A percentile compares a stretch with the other conserved stretches of the same genome.
phyloP scores from a whole-genome alignment of 2,329 filamentous ascomycete species.

The Aspergillus aculeatus region DNA sequence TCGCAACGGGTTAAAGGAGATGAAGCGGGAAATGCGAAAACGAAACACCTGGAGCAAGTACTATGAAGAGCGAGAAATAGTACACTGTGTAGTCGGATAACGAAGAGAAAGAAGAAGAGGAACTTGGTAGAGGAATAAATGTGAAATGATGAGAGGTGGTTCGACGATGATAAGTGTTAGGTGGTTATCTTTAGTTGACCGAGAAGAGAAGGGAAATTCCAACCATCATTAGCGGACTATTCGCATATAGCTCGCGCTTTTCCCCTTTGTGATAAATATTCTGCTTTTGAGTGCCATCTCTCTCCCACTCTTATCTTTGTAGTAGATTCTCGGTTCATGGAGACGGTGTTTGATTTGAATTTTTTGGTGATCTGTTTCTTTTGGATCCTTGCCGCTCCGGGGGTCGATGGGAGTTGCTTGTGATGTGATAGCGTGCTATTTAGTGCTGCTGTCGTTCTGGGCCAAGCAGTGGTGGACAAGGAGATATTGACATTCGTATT shows the following conservation, averaged over 20 bases:
- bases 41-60: constrained; percentile 4
- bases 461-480: neutral
- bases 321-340: neutral
- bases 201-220: constrained; percentile 17
- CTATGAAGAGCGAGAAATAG: no score
- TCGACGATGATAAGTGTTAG: constrained; percentile 10
- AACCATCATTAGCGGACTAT: constrained; percentile 4
- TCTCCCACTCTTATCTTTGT: constrained; percentile 1
- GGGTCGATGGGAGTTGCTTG: neutral
- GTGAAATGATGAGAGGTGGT: neutral
- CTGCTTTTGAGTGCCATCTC: neutral
- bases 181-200: constrained; percentile 11
- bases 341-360: neutral
- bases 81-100: neutral
- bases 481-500: constrained; percentile 1
- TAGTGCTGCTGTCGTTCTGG: neutral
- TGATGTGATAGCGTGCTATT: neutral
- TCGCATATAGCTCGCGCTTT: neutral
- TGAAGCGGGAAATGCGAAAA: constrained; percentile 16
- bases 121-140: neutral
- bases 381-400: neutral
- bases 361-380: neutral
- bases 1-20: constrained; percentile 10
- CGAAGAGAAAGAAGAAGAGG: constrained; percentile 16
- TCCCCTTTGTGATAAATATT: neutral